Evolutionary conservation across 108 stramenopile genomes (phyloP), one percentile per base, ranked within the genome.

Genomic region (Pseudonitzschia pungens): DNA sequence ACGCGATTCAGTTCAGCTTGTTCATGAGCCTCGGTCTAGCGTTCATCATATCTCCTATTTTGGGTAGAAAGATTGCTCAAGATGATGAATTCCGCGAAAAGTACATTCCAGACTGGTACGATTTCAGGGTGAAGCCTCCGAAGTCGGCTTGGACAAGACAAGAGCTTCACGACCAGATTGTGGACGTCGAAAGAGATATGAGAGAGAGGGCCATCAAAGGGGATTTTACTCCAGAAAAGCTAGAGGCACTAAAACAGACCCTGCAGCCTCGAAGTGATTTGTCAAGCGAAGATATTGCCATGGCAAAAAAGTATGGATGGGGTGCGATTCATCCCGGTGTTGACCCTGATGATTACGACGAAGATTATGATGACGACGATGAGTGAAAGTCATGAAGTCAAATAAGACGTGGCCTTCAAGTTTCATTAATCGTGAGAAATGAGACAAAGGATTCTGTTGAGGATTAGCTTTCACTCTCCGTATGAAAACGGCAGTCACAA

Each of bases 91-190:
- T 94, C 73, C 80, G 84, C 29, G 54, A 84, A 15, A 87, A 86
- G 52, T 93, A 84, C 65, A 74, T 93, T 62, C 92, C 92, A 18
- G 75, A 65, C 24, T 94, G 88, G 88, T 94, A 92, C 67, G 90
- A 94, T 66, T 94, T 84, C 51, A 86, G 87, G 2, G 74, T 94
- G 9, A 79, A 87, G 48, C 84, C 83, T 54, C 93, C 93, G 8
- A 76, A 81, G 24, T 82, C 76, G 41, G 87, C 85, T 2, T 90
- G 87, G 93, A 90, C 93, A 4, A 70, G 86, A 56, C 71, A 86
- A 42, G 93, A 94, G 40, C 66, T 94, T 3, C 90, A 91, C 31
- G 84, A 87, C 20, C 89, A 92, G 63, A 81, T 92, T 45, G 76
- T 89, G 29, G 52, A 77, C 41, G 66, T 88, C 4, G 83, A 90